phyloP scores from a whole-genome alignment of 2,329 filamentous ascomycete genomes.

The Fusarium pseudocircinatum region DNA sequence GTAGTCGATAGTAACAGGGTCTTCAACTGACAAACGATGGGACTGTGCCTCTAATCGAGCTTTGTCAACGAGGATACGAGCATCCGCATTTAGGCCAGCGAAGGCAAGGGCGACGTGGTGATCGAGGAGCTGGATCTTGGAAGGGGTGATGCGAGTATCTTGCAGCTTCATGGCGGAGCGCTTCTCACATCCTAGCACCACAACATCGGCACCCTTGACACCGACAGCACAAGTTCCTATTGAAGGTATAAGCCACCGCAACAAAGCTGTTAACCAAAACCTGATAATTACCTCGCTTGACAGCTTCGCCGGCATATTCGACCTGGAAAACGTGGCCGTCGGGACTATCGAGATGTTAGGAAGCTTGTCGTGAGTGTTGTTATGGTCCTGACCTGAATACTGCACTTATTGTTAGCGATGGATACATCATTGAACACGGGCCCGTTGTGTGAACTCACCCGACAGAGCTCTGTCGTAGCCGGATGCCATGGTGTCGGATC shows the following conservation, averaged over 20 bases:
- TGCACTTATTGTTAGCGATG: slow-evolving; percentile 61
- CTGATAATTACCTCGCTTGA: slow-evolving; percentile 83
- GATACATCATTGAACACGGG: slow-evolving; percentile 45
- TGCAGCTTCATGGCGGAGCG: slow-evolving; percentile 99
- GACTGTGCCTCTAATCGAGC: slow-evolving; percentile 96
- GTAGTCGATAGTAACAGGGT: slow-evolving; percentile 98
- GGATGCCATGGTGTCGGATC: slow-evolving; percentile 73
- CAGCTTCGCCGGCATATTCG: slow-evolving; percentile 98
- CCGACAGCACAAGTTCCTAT: slow-evolving; percentile 96
- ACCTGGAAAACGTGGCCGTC: slow-evolving; percentile 99
- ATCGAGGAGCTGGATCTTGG: slow-evolving; percentile 97
- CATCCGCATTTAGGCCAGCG: slow-evolving; percentile 96
- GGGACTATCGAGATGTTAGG: slow-evolving; percentile 74
- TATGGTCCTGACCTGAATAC: slow-evolving; percentile 78
- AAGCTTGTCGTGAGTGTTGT: background rate
- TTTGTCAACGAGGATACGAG: slow-evolving; percentile 97
- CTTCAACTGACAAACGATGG: slow-evolving; percentile 95
- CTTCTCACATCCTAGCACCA: slow-evolving; percentile 98
- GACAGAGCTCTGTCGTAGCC: slow-evolving; percentile 99
- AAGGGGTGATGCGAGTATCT: slow-evolving; percentile 98
- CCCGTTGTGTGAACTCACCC: slow-evolving; percentile 69
- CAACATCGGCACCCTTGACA: slow-evolving; percentile 93
- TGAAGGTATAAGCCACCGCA: slow-evolving; percentile 27
- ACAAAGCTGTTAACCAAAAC: background rate
- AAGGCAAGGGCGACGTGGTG: slow-evolving; percentile 97